Evolutionary conservation across 208 protist species (phyloP).

Genomic region (Trypanosoma avium): DNA sequence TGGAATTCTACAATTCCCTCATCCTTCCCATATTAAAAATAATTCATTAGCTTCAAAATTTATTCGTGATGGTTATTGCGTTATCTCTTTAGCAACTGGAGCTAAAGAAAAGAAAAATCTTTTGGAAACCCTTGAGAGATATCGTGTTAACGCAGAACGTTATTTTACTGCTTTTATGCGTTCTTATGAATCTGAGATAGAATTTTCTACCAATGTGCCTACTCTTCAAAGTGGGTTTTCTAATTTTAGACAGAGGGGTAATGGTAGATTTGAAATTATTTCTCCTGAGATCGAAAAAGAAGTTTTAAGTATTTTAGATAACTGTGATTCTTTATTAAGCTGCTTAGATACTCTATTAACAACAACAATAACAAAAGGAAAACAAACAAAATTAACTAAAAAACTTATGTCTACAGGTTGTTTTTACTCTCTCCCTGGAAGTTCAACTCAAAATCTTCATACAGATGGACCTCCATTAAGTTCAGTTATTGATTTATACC

Average conservation of each 20-base stretch:
- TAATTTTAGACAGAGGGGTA: slow-evolving; percentile 65
- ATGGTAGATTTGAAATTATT: slow-evolving; percentile 67
- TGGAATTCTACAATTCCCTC: slow-evolving; percentile 11
- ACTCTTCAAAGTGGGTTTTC: slow-evolving; percentile 55
- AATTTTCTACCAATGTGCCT: slow-evolving; percentile 23
- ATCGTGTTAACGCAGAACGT: slow-evolving; percentile 29
- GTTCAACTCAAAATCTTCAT: slow-evolving; percentile 47
- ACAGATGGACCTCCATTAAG: slow-evolving; percentile 59
- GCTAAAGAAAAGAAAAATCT: slow-evolving; percentile 11
- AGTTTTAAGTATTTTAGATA: slow-evolving; percentile 38
- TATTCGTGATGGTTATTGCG: slow-evolving; percentile 52
- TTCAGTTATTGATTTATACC: slow-evolving; percentile 46
- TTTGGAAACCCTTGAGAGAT: slow-evolving; percentile 27
- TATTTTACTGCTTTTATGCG: slow-evolving; percentile 44
- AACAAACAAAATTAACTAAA: slow-evolving; percentile 11
- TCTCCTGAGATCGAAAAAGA: slow-evolving; percentile 41
- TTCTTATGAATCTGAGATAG: slow-evolving; percentile 40
- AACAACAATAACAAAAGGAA: background rate
- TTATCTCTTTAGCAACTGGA: slow-evolving; percentile 36
- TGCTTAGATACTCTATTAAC: slow-evolving; percentile 36
- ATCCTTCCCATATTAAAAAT: background rate
- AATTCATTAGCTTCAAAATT: slow-evolving; percentile 40
- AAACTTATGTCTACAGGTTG: slow-evolving; percentile 64
- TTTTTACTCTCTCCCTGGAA: slow-evolving; percentile 62
- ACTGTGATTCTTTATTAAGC: slow-evolving; percentile 34